Conservation (phyloP, 2,329 filamentous ascomycete species). For the Torrubiella hemipterigena region DNA sequence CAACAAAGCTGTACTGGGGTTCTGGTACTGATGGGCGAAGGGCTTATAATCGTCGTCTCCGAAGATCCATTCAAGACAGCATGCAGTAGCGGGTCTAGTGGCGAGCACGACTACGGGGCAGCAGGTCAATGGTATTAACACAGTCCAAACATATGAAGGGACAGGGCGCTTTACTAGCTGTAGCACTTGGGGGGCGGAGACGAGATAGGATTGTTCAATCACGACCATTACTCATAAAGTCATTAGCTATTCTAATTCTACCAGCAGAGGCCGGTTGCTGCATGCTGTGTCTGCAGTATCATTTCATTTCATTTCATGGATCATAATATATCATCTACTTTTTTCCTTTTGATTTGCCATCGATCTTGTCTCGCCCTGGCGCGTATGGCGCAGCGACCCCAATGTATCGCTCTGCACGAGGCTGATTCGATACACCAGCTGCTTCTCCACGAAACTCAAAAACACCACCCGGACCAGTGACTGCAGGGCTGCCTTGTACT, state of each 20-base stretch:
- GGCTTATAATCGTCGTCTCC: constrained; percentile 68
- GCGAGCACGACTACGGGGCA: too few relatives aligned
- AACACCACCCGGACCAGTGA: constrained; percentile 27
- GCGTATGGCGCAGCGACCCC: constrained; percentile 46
- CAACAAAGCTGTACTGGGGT: constrained; percentile 80
- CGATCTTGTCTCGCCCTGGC: constrained; percentile 35
- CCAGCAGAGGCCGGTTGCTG: too few relatives aligned
- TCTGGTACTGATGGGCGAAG: constrained; percentile 60
- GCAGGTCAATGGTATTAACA: too few relatives aligned
- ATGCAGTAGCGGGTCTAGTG: too few relatives aligned
- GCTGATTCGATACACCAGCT: too few relatives aligned
- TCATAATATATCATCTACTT: constrained; percentile 11
- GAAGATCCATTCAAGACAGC: constrained; percentile 62
- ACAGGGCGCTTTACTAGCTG: too few relatives aligned
- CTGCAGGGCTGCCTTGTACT: constrained; percentile 38
- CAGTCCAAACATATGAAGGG: not conserved
- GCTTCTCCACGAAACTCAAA: constrained; percentile 37
- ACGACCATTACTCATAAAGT: constrained; percentile 5
- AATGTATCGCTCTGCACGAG: constrained; percentile 30
- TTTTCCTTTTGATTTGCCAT: constrained; percentile 22
- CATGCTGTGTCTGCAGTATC: too few relatives aligned
- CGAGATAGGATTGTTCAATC: too few relatives aligned
- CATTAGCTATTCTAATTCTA: too few relatives aligned
- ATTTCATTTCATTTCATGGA: too few relatives aligned
- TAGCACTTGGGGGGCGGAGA: too few relatives aligned